Base-by-base conservation (phyloP, 192 early-diverging fungal species). In the Globomyces pollinis-pini region DNA sequence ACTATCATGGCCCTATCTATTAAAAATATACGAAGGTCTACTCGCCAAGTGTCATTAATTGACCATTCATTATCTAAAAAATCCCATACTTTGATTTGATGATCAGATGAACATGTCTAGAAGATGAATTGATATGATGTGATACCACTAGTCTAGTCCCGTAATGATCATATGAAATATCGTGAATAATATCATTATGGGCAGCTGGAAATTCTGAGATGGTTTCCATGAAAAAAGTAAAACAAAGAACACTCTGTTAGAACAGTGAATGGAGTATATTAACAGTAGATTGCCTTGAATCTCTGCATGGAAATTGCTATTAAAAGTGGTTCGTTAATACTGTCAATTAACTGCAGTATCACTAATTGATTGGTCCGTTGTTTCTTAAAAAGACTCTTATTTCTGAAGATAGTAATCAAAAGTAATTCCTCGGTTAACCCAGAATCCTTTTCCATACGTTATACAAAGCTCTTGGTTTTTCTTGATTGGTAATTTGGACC, bases 141-240 rank as follows among this genome's bases (percentile, higher is more conserved):
- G 3, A 42, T 42, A 42, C 41, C 18, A 79, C 90, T 31, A 95
- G 75, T 58, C 93, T 70, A 55, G 87, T 91, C 21, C 95, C 95
- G 72, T 96, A 96, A 67, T 82, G 91, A 72, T 96, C 88, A 66
- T 91, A 96, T 1, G 81, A 73, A 24, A 98, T 70, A 64, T 92
- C 90, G 68, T 94, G 93, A 50, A 98, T 89, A 53, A 98, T 79
- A 75, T 98, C 95, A 39, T 94, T 89, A 72, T 93, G 91, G 38
- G 68, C 75, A 16, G 87, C 78, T 36, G 88, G 78, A 63, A 93
- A 78, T 29, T 33, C 29, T 11, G 21, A 32, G 7, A 62, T 24
- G 2, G 12, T 15, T 16, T 62, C 29, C 60, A 62, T 44, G 15
- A 42, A 9, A n/a, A n/a, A n/a, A n/a, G n/a, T n/a, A n/a, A n/a